These are phyloP conservation scores for Mariannaea elegans DNA, from an alignment of 2,329 filamentous ascomycete species.

Conservation along the genomic window DNA sequence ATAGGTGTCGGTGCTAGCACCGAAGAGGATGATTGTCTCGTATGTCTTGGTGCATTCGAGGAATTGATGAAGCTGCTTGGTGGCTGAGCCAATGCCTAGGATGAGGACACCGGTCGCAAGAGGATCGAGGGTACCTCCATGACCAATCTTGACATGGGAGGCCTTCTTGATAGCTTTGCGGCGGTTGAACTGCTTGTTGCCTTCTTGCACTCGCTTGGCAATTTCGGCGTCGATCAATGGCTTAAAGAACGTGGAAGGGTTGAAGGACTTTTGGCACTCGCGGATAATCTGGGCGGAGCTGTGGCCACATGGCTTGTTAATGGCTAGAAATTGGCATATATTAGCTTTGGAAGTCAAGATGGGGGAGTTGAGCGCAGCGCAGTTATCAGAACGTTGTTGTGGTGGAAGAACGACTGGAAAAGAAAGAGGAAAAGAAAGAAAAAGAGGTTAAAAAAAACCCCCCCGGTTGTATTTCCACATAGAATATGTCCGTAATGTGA, in stretches of 20 bases:
- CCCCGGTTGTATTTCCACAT: too few species aligned
- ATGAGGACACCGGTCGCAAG: constrained; percentile 94
- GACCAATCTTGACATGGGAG: constrained; percentile 88
- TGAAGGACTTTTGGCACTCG: constrained; percentile 85
- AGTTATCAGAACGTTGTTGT: not conserved
- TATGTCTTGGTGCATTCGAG: constrained; percentile 92
- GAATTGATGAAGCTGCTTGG: constrained; percentile 82
- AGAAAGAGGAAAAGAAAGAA: not conserved
- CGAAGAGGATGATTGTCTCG: constrained; percentile 88
- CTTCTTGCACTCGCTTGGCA: constrained; percentile 63
- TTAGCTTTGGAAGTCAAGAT: constrained; percentile 3
- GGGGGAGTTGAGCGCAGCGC: not conserved
- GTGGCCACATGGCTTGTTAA: constrained; percentile 90
- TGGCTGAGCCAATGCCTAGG: constrained; percentile 85
- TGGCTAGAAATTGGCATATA: constrained; percentile 62
- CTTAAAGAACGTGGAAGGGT: constrained; percentile 79
- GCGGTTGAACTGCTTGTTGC: constrained; percentile 66
- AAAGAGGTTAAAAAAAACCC: not conserved
- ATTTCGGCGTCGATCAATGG: constrained; percentile 77
- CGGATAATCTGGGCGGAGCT: constrained; percentile 92
- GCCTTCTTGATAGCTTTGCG: constrained; percentile 65
- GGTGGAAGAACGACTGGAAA: not conserved
- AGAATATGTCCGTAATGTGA: too few species aligned
- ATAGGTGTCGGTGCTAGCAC: constrained; percentile 91
- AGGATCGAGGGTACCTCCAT: constrained; percentile 94